phyloP scores from a whole-genome alignment of 2,329 filamentous ascomycete genomes.

The Penicillium sp. region DNA sequence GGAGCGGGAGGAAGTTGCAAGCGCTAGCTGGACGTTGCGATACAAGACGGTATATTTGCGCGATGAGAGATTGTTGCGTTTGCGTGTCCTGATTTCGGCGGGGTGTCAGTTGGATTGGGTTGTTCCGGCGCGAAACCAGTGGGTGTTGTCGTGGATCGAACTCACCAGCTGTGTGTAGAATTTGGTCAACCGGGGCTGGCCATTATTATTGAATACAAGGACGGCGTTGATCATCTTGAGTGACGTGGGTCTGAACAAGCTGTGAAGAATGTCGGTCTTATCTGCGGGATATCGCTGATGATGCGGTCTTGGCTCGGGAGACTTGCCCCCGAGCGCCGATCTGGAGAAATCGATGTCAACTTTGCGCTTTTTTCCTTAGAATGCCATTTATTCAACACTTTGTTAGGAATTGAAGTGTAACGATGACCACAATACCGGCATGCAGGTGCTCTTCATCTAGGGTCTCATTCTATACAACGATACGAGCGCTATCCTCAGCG shows the following conservation, averaged over 20 bases:
- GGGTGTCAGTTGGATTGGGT: constrained; percentile 9
- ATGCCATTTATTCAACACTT: not conserved
- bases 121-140: not conserved
- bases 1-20: constrained; percentile 92
- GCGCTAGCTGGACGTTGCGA: constrained; percentile 85
- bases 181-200: constrained; percentile 92
- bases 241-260: not conserved
- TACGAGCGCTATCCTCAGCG: constrained; percentile 4
- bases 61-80: constrained; percentile 93
- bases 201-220: constrained; percentile 96
- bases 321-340: constrained; percentile 21
- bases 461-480: constrained; percentile 15
- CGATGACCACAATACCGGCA: constrained; percentile 7
- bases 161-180: constrained; percentile 94
- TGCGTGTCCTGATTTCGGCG: constrained; percentile 70
- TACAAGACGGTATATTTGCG: constrained; percentile 94
- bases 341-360: constrained; percentile 18
- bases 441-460: constrained; percentile 4
- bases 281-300: constrained; percentile 11
- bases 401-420: not conserved
- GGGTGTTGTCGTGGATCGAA: not conserved
- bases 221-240: constrained; percentile 91
- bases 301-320: constrained; percentile 10
- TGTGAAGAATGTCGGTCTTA: constrained; percentile 9
- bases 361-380: not conserved